These are phyloP conservation scores for Voacanga thouarsii DNA, from an alignment of 257 asterid genomes.

Conservation along the genomic window DNA sequence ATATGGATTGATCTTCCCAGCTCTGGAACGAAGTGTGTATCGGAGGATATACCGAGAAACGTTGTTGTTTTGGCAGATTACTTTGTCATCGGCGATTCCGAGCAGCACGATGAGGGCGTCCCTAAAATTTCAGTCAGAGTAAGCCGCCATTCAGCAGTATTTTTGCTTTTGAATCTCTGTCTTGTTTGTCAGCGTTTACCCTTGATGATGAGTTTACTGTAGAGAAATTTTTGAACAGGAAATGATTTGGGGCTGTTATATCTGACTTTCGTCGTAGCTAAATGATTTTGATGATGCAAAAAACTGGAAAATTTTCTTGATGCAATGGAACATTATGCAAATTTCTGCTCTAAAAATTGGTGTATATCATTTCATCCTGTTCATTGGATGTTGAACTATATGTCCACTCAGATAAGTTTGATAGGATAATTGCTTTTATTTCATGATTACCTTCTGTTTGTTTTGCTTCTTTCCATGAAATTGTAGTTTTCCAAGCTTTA, in stretches of 20 bases:
- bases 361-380: not conserved
- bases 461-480: not conserved
- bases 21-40: conserved; percentile 70
- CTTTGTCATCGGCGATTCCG: conserved; percentile 53
- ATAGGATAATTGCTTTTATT: not conserved
- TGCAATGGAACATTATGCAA: not conserved
- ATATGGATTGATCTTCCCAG: conserved; percentile 73
- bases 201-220: not conserved
- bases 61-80: conserved; percentile 80
- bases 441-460: not conserved
- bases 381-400: not conserved
- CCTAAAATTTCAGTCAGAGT: conserved; percentile 78
- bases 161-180: not conserved
- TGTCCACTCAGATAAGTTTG: not conserved
- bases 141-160: not conserved
- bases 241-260: not conserved
- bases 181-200: not conserved
- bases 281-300: not conserved
- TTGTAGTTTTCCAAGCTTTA: no score
- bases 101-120: conserved; percentile 28
- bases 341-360: not conserved
- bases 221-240: not conserved
- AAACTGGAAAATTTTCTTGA: no score
- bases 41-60: conserved; percentile 64
- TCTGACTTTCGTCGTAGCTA: not conserved